Percentiles rank a stretch among this genome's conserved stretches.
These are phyloP conservation scores for Gymnopilus dilepis DNA, from an alignment of 768 basidiomycete species.

Conservation along the genomic window DNA sequence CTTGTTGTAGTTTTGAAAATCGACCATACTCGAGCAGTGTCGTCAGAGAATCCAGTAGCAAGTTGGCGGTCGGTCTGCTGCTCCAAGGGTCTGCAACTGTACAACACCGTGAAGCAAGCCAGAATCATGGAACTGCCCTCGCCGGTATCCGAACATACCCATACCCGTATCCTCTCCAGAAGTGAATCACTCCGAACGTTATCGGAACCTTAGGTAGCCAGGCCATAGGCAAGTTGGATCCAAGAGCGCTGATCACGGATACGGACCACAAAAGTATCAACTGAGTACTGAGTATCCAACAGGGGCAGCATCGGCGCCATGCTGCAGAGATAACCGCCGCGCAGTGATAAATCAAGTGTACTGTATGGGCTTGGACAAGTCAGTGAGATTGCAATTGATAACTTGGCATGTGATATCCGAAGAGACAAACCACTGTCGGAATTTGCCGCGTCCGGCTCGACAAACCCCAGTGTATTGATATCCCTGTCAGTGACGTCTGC, in stretches of 20 bases:
- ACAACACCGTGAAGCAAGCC: too few species aligned
- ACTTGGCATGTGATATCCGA: slow-evolving; percentile 6
- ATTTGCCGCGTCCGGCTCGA: slow-evolving; percentile 10
- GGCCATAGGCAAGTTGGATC: background rate
- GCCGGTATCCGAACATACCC: background rate
- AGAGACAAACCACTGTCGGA: background rate
- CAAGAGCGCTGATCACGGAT: background rate
- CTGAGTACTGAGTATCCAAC: background rate
- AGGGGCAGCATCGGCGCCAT: background rate
- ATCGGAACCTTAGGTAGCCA: background rate
- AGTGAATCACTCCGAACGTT: background rate
- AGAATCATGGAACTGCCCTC: too few species aligned
- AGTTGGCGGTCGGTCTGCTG: too few species aligned
- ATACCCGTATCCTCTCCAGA: background rate
- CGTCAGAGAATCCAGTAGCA: too few species aligned
- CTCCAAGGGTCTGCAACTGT: too few species aligned
- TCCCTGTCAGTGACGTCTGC: slow-evolving; percentile 15
- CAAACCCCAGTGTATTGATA: slow-evolving; percentile 6
- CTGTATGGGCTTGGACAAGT: too few species aligned
- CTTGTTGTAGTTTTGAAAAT: too few species aligned
- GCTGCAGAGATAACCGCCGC: background rate
- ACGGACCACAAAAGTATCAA: background rate
- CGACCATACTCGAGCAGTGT: too few species aligned
- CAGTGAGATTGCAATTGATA: too few species aligned
- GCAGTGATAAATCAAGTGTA: too few species aligned